Evolutionary conservation across 352 stramenopile genomes (phyloP), one percentile per base, ranked within the genome.

Genomic region (Phytophthora brassicae): DNA sequence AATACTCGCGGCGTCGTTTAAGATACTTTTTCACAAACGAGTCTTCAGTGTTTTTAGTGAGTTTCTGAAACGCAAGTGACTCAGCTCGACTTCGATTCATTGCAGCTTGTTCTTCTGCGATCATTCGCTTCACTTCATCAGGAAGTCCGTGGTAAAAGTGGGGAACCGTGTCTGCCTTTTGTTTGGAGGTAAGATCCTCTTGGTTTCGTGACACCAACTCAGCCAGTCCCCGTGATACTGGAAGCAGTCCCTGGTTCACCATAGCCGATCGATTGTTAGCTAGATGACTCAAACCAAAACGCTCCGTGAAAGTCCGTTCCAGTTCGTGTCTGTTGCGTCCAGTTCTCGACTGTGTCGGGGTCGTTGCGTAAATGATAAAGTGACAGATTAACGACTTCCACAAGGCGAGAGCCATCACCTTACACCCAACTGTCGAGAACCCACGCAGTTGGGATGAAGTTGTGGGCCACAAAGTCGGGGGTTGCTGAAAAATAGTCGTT

Each of bases 61-160:
- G 77, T 29, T 82, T 81, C 42, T 73, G 56, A 44, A 57, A 60
- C 17, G 60, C 38, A 6, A 59, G 13, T 6, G 56, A 52, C n/a
- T 64, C 60, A 28, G 47, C 33, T 36, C 64, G 42, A 4, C 58
- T 39, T 36, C 58, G 26, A 24, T 56, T 28, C 46, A 52, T 56
- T 42, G 69, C 73, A 3, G 52, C 35, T 42, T 87, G 74, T 42
- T 91, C 75, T 13, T 90, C 75, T 6, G 73, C 66, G 20, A 93
- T 88, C 71, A 90, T 81, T 1, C 72, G 75, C 64, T 92, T 92
- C 36, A 92, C 76, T 50, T 89, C 81, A 20, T 77, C 73, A 0
- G 84, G 79, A 0, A 92, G 55, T 4, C 81, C 84, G 53, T 92
- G 84, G 29, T 90, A 92, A 60, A 92, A 92, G 39, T 91, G 84